Percentiles rank a stretch among this genome's conserved stretches.
These are phyloP conservation scores for Neurospora pannonica DNA, from an alignment of 495 filamentous ascomycete genomes.

Conservation along the genomic window DNA sequence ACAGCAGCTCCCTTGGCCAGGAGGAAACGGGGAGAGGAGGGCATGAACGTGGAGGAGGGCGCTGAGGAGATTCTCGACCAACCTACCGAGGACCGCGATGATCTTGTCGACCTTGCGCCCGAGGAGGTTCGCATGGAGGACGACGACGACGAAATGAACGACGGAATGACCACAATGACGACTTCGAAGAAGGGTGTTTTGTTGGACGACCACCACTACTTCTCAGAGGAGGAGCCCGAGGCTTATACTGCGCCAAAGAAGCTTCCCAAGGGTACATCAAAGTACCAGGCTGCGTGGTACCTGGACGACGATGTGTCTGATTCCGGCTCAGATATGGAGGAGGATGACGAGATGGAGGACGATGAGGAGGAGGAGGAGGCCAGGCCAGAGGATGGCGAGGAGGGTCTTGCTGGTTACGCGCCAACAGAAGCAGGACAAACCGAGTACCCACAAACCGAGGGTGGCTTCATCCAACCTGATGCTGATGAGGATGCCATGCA, in stretches of 20 bases:
- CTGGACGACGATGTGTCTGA: slow-evolving; percentile 72
- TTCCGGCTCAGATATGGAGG: slow-evolving; percentile 74
- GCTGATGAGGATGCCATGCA: slow-evolving; percentile 77
- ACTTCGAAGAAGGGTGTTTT: slow-evolving; percentile 64
- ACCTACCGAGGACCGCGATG: slow-evolving; percentile 71
- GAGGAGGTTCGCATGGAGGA: slow-evolving; percentile 76
- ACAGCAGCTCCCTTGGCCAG: slow-evolving; percentile 53
- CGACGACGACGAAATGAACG: slow-evolving; percentile 44
- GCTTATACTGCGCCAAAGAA: slow-evolving; percentile 48
- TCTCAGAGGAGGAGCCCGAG: slow-evolving; percentile 69
- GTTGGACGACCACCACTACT: slow-evolving; percentile 95
- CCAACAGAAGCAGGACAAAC: slow-evolving; percentile 71
- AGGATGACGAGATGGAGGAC: slow-evolving; percentile 62
- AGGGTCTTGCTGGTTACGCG: slow-evolving; percentile 57
- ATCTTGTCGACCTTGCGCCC: slow-evolving; percentile 65
- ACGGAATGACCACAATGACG: slow-evolving; percentile 42
- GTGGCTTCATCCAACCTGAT: slow-evolving; percentile 73
- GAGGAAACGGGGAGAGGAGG: slow-evolving; percentile 49
- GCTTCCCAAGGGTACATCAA: slow-evolving; percentile 82
- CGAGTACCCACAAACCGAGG: slow-evolving; percentile 79
- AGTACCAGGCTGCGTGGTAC: slow-evolving; percentile 91
- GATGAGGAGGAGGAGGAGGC: slow-evolving; percentile 39
- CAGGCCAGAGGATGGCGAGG: slow-evolving; percentile 63
- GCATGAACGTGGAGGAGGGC: slow-evolving; percentile 58
- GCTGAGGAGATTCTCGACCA: slow-evolving; percentile 48